Evolutionary conservation across 1,284 basidiomycete species (phyloP).

Genomic region (Microbotryomycetes sp.): DNA sequence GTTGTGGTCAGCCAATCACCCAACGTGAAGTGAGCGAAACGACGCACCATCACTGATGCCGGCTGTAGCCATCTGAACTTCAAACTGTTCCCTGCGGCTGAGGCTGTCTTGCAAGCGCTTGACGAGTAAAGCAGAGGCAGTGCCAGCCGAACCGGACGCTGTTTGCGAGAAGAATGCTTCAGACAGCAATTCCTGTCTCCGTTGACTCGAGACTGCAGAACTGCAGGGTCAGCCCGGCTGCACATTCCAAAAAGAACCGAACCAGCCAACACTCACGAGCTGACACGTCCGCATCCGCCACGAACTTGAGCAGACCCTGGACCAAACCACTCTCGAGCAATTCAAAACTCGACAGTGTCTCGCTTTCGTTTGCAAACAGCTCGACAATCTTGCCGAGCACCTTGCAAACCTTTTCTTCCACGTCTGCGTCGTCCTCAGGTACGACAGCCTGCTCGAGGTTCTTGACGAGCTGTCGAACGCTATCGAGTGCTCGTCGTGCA

Average conservation of each 20-base stretch:
- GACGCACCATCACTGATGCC: slow-evolving; percentile 59
- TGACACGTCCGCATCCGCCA: slow-evolving; percentile 57
- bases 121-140: slow-evolving; percentile 70
- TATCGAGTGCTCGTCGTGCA: slow-evolving; percentile 53
- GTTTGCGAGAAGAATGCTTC: slow-evolving; percentile 25
- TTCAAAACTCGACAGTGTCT: slow-evolving; percentile 90
- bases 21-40: not conserved
- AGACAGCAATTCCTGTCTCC: slow-evolving; percentile 26
- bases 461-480: slow-evolving; percentile 26
- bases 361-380: slow-evolving; percentile 61
- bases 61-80: slow-evolving; percentile 77
- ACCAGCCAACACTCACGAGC: slow-evolving; percentile 41
- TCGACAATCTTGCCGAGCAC: slow-evolving; percentile 59
- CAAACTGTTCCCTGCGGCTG: slow-evolving; percentile 87
- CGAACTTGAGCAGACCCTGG: slow-evolving; percentile 74
- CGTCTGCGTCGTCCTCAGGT: not conserved
- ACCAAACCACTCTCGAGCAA: slow-evolving; percentile 87
- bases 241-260: not conserved
- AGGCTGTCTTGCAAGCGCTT: slow-evolving; percentile 91
- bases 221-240: not conserved
- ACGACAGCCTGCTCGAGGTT: slow-evolving; percentile 19
- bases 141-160: slow-evolving; percentile 31
- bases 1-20: too few species aligned
- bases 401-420: slow-evolving; percentile 46
- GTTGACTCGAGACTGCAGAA: slow-evolving; percentile 14